A percentile compares a stretch with the other conserved stretches of the same genome.
Evolutionary conservation across 768 basidiomycete genomes (phyloP).

Genomic region (Chalciporus pseudorubinellus): DNA sequence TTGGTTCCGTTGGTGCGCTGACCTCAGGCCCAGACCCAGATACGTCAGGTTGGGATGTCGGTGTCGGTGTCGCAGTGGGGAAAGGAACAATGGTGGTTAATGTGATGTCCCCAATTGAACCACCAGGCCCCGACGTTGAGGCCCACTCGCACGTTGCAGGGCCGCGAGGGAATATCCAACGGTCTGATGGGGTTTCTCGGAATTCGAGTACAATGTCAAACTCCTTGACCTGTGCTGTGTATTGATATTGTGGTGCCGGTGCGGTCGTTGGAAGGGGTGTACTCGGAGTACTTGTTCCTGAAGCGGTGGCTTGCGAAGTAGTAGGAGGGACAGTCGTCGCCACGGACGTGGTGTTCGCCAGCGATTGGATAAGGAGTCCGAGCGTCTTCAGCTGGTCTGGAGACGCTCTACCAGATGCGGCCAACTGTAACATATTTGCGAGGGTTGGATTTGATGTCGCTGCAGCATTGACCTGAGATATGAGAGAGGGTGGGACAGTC

Average conservation of each 20-base stretch:
- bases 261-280: constrained; percentile 13
- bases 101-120: constrained; percentile 31
- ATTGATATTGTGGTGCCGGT: constrained; percentile 13
- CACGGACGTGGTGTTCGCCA: constrained; percentile 39
- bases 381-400: constrained; percentile 66
- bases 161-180: constrained; percentile 68
- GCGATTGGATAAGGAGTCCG: constrained; percentile 68
- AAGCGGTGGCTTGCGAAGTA: constrained; percentile 4
- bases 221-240: constrained; percentile 42
- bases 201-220: constrained; percentile 77
- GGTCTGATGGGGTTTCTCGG: constrained; percentile 56
- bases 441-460: constrained; percentile 68
- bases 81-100: constrained; percentile 50
- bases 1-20: constrained; percentile 5
- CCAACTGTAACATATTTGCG: constrained; percentile 61
- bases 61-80: constrained; percentile 19
- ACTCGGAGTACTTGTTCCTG: constrained; percentile 9
- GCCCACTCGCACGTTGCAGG: constrained; percentile 48
- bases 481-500: constrained; percentile 53
- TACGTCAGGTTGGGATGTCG: constrained; percentile 3
- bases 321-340: constrained; percentile 3
- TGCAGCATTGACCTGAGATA: constrained; percentile 63
- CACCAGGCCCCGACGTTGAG: constrained; percentile 12
- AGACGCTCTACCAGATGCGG: constrained; percentile 58
- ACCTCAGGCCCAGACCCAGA: constrained; percentile 13